Base-by-base conservation (phyloP, 768 basidiomycete species). In the Lepiota venenata region DNA sequence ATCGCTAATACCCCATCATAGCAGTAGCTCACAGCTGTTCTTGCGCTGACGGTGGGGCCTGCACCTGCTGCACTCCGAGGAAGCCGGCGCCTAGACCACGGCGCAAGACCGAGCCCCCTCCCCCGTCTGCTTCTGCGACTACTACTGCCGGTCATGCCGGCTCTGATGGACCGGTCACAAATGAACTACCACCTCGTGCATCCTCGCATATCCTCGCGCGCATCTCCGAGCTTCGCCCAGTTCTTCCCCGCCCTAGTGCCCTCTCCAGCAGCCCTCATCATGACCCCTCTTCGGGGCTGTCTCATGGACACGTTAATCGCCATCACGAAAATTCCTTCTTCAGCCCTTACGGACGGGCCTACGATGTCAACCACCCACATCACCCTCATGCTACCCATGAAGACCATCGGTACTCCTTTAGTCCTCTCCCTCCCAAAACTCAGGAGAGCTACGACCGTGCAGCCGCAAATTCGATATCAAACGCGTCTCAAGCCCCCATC, bases 291-390 rank as follows among this genome's bases (percentile, higher is more conserved):
- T 69, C 74, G 6, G 71, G 68, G 47, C 46, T 70, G n/a, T 67
- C 73, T 47, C 75, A 78, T 50, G 69, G 68, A 15, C 74, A 78
- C 49, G 47, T 64, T 11, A 58, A 60, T 50, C 78, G 79, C 45
- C 78, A 78, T 61, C 78, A 83, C 62, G 81, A 84, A 50, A 71
- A 71, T 55, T 69, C 74, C 41, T 54, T 54, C 45, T 88, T 74
- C 64, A 85, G 83, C 50, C 88, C 88, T 0, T 91, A 90, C 53
- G 80, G 80, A 15, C 78, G 85, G 20, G 84, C 85, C 14, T 82
- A 87, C 58, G 87, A 81, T 65, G 64, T 65, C 52, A 63, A 61
- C 32, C 65, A 68, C 56, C 64, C 68, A 46, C 70, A 71, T 45
- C 66, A 62, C 60, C 20, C 58, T 29, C 54, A 64, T 57, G 61